Conservation (phyloP, 2,329 filamentous ascomycete genomes). For the Hypoxylon rubiginosum region DNA sequence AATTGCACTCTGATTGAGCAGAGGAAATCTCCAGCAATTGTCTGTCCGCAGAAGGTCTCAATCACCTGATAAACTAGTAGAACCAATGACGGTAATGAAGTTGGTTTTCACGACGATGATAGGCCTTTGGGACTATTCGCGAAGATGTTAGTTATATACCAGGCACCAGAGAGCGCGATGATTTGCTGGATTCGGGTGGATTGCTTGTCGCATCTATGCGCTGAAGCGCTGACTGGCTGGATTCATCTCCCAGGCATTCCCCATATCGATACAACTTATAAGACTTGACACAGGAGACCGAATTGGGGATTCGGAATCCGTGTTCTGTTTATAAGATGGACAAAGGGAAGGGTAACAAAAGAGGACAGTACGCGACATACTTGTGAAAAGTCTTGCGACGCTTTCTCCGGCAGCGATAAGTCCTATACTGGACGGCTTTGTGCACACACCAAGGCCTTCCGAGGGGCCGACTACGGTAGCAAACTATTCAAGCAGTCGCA, state of each 20-base stretch:
- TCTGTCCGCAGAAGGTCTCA: constrained; percentile 58
- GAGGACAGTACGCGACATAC: constrained; percentile 35
- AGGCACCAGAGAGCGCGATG: constrained; percentile 61
- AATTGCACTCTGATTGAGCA: constrained; percentile 52
- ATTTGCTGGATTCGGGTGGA: constrained; percentile 60
- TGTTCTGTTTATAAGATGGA: constrained; percentile 24
- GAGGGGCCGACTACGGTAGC: constrained; percentile 8
- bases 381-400: constrained; percentile 30
- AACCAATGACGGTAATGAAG: constrained; percentile 63
- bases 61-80: constrained; percentile 66
- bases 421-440: constrained; percentile 7
- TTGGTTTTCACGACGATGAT: constrained; percentile 63
- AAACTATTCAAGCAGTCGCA: constrained; percentile 1
- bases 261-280: constrained; percentile 43
- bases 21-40: constrained; percentile 51
- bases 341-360: constrained; percentile 25
- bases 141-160: constrained; percentile 56
- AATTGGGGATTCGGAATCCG: constrained; percentile 15
- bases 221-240: constrained; percentile 52
- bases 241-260: constrained; percentile 43
- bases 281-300: constrained; percentile 33
- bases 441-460: constrained; percentile 11
- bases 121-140: constrained; percentile 60
- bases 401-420: constrained; percentile 2
- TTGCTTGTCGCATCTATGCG: constrained; percentile 50